A percentile compares a stretch with the other conserved stretches of the same genome.
These are phyloP conservation scores for Lepiota venenata DNA, from an alignment of 768 basidiomycete genomes.

Conservation along the genomic window DNA sequence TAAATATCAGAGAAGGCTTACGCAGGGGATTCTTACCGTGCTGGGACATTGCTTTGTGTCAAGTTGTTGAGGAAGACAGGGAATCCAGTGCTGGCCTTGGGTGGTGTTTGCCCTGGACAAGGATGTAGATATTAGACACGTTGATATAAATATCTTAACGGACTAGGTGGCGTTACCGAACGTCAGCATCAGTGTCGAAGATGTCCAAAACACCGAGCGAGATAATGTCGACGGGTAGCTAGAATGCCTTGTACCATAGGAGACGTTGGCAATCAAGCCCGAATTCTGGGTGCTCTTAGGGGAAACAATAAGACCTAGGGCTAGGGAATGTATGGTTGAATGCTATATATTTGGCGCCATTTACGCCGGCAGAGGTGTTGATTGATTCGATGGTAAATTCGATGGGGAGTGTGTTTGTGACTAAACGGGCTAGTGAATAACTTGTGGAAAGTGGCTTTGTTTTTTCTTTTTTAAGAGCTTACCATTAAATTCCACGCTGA, in stretches of 20 bases:
- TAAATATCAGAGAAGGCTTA: neutral
- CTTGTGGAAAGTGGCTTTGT: too few species aligned
- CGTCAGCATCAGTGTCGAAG: constrained; percentile 29
- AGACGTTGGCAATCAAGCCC: constrained; percentile 52
- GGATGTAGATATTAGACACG: neutral
- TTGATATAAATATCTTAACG: neutral
- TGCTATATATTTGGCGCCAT: constrained; percentile 51
- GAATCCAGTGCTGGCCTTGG: neutral
- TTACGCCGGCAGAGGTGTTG: constrained; percentile 41
- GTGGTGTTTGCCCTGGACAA: neutral
- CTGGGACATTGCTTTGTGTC: constrained; percentile 1
- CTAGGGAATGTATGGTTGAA: constrained; percentile 55
- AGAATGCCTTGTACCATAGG: constrained; percentile 52
- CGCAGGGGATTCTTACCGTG: neutral
- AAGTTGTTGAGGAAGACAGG: neutral
- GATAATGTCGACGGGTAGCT: constrained; percentile 50
- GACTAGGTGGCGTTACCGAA: constrained; percentile 34
- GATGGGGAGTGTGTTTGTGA: constrained; percentile 40
- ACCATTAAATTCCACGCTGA: constrained; percentile 36
- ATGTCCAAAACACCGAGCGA: constrained; percentile 53
- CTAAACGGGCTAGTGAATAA: constrained; percentile 16
- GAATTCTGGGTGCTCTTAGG: constrained; percentile 51
- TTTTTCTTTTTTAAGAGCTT: neutral
- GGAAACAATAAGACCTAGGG: constrained; percentile 51
- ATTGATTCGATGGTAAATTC: constrained; percentile 44